These are phyloP conservation scores for Calocybe gangraenosa DNA, from an alignment of 768 basidiomycete species.

Conservation along the genomic window DNA sequence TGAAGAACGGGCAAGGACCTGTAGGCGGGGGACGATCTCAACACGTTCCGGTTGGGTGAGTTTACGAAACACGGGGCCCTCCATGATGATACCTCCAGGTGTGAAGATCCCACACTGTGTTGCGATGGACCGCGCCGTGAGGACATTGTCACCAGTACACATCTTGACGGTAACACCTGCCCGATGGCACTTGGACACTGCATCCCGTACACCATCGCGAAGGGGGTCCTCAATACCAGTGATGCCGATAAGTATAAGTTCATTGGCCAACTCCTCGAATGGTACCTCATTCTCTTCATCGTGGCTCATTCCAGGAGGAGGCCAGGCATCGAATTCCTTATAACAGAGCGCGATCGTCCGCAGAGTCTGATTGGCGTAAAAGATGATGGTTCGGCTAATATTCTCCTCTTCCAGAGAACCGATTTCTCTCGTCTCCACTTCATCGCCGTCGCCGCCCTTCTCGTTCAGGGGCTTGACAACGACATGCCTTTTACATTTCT, in stretches of 20 bases:
- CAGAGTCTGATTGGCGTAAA: slow-evolving; percentile 95
- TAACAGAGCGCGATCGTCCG: slow-evolving; percentile 95
- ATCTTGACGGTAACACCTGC: slow-evolving; percentile 96
- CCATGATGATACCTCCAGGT: slow-evolving; percentile 94
- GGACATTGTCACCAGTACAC: slow-evolving; percentile 97
- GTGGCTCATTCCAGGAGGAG: slow-evolving; percentile 47
- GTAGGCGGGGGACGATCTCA: slow-evolving; percentile 85
- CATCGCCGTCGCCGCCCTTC: slow-evolving; percentile 14
- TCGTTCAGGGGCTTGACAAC: slow-evolving; percentile 46
- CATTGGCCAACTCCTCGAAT: slow-evolving; percentile 62
- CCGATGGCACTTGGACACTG: slow-evolving; percentile 80
- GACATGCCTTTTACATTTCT: slow-evolving; percentile 69
- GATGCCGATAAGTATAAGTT: slow-evolving; percentile 85
- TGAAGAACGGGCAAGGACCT: slow-evolving; percentile 95
- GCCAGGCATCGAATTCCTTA: slow-evolving; percentile 83
- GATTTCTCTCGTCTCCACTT: slow-evolving; percentile 58
- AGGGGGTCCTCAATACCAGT: slow-evolving; percentile 97
- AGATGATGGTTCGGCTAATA: slow-evolving; percentile 90
- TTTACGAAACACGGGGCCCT: slow-evolving; percentile 89
- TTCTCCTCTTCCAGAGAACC: slow-evolving; percentile 71
- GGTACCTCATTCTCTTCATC: slow-evolving; percentile 55
- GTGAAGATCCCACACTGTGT: slow-evolving; percentile 95
- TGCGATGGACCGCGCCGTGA: slow-evolving; percentile 95
- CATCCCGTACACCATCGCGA: slow-evolving; percentile 82
- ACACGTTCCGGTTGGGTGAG: slow-evolving; percentile 66